Percentiles rank a stretch among this genome's conserved stretches.
Evolutionary conservation across 163 green algal genomes (phyloP).

Genomic region (Chlorella variabilis): DNA sequence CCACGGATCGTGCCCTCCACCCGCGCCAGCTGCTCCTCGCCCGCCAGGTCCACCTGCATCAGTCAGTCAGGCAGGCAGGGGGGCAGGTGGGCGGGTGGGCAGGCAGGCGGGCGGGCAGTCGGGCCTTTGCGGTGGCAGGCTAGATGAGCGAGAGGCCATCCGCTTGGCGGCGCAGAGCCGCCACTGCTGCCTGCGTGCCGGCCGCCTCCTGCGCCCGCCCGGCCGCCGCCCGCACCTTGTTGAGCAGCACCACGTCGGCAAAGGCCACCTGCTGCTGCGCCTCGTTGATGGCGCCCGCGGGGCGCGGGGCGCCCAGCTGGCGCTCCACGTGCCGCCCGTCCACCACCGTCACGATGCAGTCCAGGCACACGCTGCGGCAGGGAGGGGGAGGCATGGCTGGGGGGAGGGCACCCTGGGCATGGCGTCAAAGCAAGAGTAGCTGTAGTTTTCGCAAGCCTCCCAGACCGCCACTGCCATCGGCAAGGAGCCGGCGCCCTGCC

Average conservation of each 20-base stretch:
- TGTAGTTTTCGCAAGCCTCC: too few species aligned
- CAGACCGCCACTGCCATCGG: too few species aligned
- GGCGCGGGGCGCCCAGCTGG: slow-evolving; percentile 66
- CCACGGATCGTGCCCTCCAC: slow-evolving; percentile 56
- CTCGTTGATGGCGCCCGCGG: slow-evolving; percentile 70
- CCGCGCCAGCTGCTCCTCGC: slow-evolving; percentile 54
- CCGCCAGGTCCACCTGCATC: slow-evolving; percentile 74
- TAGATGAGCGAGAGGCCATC: too few species aligned
- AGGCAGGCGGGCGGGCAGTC: too few species aligned
- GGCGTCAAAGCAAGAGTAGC: too few species aligned
- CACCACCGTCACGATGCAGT: slow-evolving; percentile 89
- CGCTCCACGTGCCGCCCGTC: slow-evolving; percentile 77
- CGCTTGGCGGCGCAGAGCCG: too few species aligned
- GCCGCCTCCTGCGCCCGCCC: background rate
- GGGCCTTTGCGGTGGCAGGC: too few species aligned
- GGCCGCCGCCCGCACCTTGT: slow-evolving; percentile 70
- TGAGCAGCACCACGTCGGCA: slow-evolving; percentile 88
- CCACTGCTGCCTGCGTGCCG: background rate
- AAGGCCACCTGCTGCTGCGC: slow-evolving; percentile 86
- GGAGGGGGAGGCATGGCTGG: background rate
- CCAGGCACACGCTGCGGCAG: slow-evolving; percentile 63
- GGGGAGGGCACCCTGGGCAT: too few species aligned
- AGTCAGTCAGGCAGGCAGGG: background rate
- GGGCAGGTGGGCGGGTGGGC: background rate
- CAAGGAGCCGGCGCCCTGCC: too few species aligned